Evolutionary conservation across 352 stramenopile species (phyloP).

Genomic region (Phytophthora foliorum): DNA sequence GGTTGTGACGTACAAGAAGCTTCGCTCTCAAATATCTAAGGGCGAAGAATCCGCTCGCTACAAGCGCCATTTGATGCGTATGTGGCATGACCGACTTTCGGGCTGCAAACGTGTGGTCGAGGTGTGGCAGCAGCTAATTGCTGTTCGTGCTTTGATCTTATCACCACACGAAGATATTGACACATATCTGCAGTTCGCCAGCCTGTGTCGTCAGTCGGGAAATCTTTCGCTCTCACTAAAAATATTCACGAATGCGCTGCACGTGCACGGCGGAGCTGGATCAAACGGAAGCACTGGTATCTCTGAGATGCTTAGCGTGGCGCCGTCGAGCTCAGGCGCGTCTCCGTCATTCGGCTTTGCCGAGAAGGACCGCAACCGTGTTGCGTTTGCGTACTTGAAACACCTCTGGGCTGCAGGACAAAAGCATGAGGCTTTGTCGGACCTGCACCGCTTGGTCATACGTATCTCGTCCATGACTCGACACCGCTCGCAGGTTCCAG

Average conservation of each 20-base stretch:
- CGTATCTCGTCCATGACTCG: slow-evolving; percentile 64
- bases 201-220: slow-evolving; percentile 89
- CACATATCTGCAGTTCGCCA: slow-evolving; percentile 95
- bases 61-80: slow-evolving; percentile 86
- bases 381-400: slow-evolving; percentile 96
- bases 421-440: slow-evolving; percentile 88
- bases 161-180: slow-evolving; percentile 90
- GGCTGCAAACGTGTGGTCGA: slow-evolving; percentile 93
- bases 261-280: slow-evolving; percentile 53
- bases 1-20: slow-evolving; percentile 96
- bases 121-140: slow-evolving; percentile 95
- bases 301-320: slow-evolving; percentile 62
- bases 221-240: slow-evolving; percentile 89
- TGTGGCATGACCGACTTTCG: slow-evolving; percentile 86
- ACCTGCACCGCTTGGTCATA: slow-evolving; percentile 87
- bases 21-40: slow-evolving; percentile 74
- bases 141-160: slow-evolving; percentile 92
- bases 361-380: slow-evolving; percentile 93
- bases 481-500: slow-evolving; percentile 29
- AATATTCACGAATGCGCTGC: slow-evolving; percentile 86
- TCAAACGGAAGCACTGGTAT: slow-evolving; percentile 30
- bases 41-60: slow-evolving; percentile 79
- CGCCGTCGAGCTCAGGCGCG: slow-evolving; percentile 67
- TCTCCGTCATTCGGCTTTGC: slow-evolving; percentile 68
- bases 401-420: slow-evolving; percentile 94